Evolutionary conservation across 257 asterid species (phyloP).

Genomic region (Hygrophila difformis): DNA sequence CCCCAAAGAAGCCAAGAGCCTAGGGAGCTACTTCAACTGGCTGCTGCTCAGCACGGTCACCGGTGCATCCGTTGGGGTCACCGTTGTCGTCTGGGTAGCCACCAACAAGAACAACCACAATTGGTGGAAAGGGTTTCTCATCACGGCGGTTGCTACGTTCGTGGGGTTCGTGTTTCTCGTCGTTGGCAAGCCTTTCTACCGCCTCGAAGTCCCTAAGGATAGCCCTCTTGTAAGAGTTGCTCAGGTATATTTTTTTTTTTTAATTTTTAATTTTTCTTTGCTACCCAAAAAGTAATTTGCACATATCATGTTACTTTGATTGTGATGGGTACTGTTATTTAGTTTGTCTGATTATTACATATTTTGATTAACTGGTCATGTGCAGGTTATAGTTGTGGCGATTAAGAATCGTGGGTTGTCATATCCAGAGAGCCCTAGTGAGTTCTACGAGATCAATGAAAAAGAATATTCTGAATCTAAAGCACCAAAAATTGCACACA

Average conservation of each 20-base stretch:
- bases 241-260: constrained; percentile 34
- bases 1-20: constrained; percentile 54
- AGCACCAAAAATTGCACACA: constrained; percentile 42
- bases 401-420: constrained; percentile 42
- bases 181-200: constrained; percentile 52
- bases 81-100: constrained; percentile 63
- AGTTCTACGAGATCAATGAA: constrained; percentile 57
- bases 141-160: constrained; percentile 22
- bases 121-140: constrained; percentile 89
- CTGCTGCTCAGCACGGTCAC: constrained; percentile 43
- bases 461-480: constrained; percentile 28
- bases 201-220: constrained; percentile 50
- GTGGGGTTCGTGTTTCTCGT: constrained; percentile 35
- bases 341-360: not conserved
- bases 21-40: constrained; percentile 79
- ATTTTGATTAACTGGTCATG: too few relatives aligned
- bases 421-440: constrained; percentile 34
- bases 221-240: constrained; percentile 54
- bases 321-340: too few relatives aligned
- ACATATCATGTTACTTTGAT: too few relatives aligned
- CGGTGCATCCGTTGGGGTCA: constrained; percentile 59
- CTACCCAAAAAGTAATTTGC: too few relatives aligned
- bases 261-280: too few relatives aligned
- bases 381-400: constrained; percentile 71
- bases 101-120: constrained; percentile 40